Base-by-base conservation (phyloP, 2,329 filamentous ascomycete genomes). In the Fusarium pseudonygamai region DNA sequence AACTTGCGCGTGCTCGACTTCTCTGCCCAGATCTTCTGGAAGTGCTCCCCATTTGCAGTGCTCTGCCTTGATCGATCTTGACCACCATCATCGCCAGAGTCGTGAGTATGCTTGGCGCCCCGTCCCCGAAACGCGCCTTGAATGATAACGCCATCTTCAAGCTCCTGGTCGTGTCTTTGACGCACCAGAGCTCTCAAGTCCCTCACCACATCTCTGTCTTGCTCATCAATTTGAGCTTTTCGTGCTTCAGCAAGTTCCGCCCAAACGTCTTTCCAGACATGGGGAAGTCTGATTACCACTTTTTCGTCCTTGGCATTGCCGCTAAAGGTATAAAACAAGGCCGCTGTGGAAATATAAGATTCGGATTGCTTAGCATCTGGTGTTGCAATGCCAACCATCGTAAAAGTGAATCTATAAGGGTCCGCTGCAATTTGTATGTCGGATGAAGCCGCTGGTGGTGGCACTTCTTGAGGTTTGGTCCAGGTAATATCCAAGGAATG, bases 271-370 rank as follows among this genome's bases (percentile, higher is more conserved):
- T 93, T 91, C 93, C 94, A 99, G 5, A 89, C 87, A 1, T 92
- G 86, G 8, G 95, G 94, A 22, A 99, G 85, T 57, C 93, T 89
- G 71, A 97, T 81, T 67, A 92, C 92, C 6, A 94, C 89, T 80
- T 97, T 98, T 72, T 97, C 94, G 78, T 98, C 96, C 76, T 94
- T 96, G 0, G 89, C 83, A 22, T 91, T 93, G n/a, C 89, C 88
- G 4, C 91, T 90, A 73, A 95, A 97, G 2, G 97, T 86, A 45
- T 93, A 87, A 80, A 97, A 98, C 4, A 99, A 84, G 4, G 93
- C 94, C 18, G 90, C 87, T 0, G 95, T 97, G 11, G 95, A 93
- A 46, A 96, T 88, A 75, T 92, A 98, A 3, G 92, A 92, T 81
- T 98, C 95, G 11, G 96, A 97, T 79, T 99, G 95, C 72, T 91